Percentiles rank a stretch among this genome's conserved stretches.
These are phyloP conservation scores for Phytopythium ostracodes DNA, from an alignment of 352 stramenopile genomes.

Conservation along the genomic window DNA sequence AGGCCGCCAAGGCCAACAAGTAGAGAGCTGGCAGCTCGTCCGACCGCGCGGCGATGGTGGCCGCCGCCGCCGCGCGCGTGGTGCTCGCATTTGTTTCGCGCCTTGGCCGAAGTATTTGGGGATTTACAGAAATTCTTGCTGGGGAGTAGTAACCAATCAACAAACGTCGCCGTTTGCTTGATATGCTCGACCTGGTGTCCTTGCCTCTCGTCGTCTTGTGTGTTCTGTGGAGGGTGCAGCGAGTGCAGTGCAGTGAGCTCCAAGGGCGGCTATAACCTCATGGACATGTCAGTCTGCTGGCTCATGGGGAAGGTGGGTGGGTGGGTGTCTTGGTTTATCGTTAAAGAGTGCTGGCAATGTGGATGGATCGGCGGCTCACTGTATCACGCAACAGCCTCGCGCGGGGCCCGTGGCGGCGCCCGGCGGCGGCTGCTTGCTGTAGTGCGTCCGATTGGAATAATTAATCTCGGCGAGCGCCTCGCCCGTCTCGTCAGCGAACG, in stretches of 20 bases:
- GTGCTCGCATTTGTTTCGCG: conserved; percentile 22
- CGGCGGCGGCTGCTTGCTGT: conserved; percentile 63
- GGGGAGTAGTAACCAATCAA: conserved; percentile 52
- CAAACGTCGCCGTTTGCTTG: conserved; percentile 46
- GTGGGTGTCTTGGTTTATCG: too few relatives aligned
- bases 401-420: conserved; percentile 22
- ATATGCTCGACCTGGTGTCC: conserved; percentile 4
- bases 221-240: not conserved
- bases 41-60: too few relatives aligned
- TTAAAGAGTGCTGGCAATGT: not conserved
- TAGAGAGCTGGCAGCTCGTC: conserved; percentile 76
- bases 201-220: not conserved
- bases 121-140: conserved; percentile 46
- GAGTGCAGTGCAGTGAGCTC: not conserved
- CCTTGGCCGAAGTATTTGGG: conserved; percentile 41
- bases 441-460: conserved; percentile 73
- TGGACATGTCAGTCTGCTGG: too few relatives aligned
- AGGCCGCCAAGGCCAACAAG: conserved; percentile 97
- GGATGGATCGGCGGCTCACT: conserved; percentile 11
- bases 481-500: conserved; percentile 65
- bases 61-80: conserved; percentile 14
- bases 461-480: conserved; percentile 53
- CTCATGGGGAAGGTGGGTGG: too few relatives aligned
- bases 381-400: conserved; percentile 44
- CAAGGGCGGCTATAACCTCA: too few relatives aligned